Evolutionary conservation across 257 asterid species (phyloP).

Genomic region (Fraxinus excelsior): DNA sequence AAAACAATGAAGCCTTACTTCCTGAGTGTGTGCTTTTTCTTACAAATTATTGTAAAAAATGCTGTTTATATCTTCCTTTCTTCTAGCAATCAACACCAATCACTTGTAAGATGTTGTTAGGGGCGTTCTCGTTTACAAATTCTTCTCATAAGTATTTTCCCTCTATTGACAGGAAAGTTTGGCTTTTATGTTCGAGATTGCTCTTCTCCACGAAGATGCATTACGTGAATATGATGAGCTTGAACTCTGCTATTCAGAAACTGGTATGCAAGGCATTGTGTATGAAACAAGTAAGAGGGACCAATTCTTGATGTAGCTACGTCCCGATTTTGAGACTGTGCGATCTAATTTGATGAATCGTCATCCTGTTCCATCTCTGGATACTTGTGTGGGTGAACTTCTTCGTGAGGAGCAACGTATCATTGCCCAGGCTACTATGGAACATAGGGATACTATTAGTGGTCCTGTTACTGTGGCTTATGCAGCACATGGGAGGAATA

Average conservation of each 20-base stretch:
- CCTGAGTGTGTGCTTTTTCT: not conserved
- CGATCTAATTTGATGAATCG: too few species aligned
- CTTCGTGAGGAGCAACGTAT: too few species aligned
- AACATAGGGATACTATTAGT: too few species aligned
- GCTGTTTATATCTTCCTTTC: constrained; percentile 15
- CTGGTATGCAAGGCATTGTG: constrained; percentile 72
- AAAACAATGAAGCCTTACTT: not conserved
- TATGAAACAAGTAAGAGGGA: too few species aligned
- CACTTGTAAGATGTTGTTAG: constrained; percentile 6
- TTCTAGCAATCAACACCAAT: constrained; percentile 16
- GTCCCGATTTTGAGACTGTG: too few species aligned
- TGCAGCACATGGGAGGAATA: too few species aligned
- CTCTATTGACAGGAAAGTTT: constrained; percentile 76
- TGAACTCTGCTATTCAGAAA: constrained; percentile 97
- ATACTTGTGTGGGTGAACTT: too few species aligned
- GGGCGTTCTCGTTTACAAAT: constrained; percentile 1
- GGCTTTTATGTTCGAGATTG: constrained; percentile 98
- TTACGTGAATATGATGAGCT: constrained; percentile 98
- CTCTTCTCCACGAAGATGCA: constrained; percentile 97
- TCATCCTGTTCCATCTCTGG: too few species aligned
- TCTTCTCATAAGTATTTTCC: constrained; percentile 25
- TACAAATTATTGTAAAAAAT: not conserved
- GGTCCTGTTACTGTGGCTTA: too few species aligned
- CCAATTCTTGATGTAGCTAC: too few species aligned
- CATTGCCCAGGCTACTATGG: too few species aligned